Evolutionary conservation across 2,329 filamentous ascomycete species (phyloP).

Genomic region (Aplosporella prunicola): DNA sequence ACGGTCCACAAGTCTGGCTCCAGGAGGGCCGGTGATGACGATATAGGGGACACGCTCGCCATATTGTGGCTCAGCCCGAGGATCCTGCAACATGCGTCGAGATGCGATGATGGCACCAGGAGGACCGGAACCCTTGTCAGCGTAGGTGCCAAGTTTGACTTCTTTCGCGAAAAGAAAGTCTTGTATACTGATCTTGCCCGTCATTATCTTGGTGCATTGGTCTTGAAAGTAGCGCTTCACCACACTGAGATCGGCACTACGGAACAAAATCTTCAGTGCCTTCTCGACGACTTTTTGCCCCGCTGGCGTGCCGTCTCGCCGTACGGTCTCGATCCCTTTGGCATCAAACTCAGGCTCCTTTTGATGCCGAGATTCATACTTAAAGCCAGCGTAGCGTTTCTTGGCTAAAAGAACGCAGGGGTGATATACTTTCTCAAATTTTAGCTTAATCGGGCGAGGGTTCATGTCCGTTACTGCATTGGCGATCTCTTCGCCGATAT

Average conservation of each 20-base stretch:
- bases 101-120: constrained; percentile 84
- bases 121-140: constrained; percentile 67
- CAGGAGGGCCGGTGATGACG: constrained; percentile 78
- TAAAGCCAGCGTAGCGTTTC: constrained; percentile 97
- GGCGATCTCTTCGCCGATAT: constrained; percentile 86
- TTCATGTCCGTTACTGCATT: constrained; percentile 81
- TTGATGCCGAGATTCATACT: constrained; percentile 75
- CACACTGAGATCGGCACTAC: constrained; percentile 77
- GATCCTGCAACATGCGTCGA: constrained; percentile 76
- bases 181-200: constrained; percentile 75
- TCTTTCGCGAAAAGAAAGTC: constrained; percentile 95
- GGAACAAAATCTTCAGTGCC: constrained; percentile 78
- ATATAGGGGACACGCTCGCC: constrained; percentile 94
- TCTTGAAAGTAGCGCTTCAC: constrained; percentile 84
- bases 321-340: constrained; percentile 96
- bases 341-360: constrained; percentile 83
- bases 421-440: constrained; percentile 97
- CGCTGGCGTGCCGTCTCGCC: constrained; percentile 86
- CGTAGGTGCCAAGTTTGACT: constrained; percentile 83
- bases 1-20: constrained; percentile 75
- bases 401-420: constrained; percentile 91
- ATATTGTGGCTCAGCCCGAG: constrained; percentile 82
- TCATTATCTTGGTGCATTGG: constrained; percentile 89
- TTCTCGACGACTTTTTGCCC: constrained; percentile 97
- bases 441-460: constrained; percentile 84